Percentiles rank a stretch among this genome's conserved stretches.
These are phyloP conservation scores for Geranium brycei DNA, from an alignment of 345 rosid species.

Conservation along the genomic window DNA sequence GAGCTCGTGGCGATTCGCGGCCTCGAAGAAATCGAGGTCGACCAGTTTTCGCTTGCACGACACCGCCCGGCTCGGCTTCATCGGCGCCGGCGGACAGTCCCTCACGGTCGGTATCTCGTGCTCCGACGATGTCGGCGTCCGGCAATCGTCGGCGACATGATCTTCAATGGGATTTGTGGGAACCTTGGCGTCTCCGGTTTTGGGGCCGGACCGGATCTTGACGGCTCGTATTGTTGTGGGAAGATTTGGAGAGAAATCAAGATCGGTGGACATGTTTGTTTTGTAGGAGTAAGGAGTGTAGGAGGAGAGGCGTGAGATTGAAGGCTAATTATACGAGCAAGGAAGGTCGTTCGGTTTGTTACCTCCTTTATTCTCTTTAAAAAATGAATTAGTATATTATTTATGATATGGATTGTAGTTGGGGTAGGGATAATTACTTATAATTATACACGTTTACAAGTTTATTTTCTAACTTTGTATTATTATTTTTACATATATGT, in stretches of 20 bases:
- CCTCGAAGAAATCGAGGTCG: not conserved
- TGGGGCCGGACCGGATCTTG: not conserved
- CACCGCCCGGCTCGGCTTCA: slow-evolving; percentile 6
- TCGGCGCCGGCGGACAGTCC: slow-evolving; percentile 11
- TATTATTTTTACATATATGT: too few species aligned
- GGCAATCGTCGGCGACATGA: slow-evolving; percentile 1
- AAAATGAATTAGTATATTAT: too few species aligned
- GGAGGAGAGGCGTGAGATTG: not conserved
- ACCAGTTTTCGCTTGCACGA: slow-evolving; percentile 1
- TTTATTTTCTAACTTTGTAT: too few species aligned
- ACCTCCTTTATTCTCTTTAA: too few species aligned
- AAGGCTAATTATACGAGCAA: too few species aligned
- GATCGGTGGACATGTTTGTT: not conserved
- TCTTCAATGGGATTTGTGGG: not conserved
- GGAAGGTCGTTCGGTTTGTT: too few species aligned
- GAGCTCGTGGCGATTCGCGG: not conserved
- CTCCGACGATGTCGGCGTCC: slow-evolving; percentile 13
- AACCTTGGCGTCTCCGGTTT: not conserved
- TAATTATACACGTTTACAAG: too few species aligned
- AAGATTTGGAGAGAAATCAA: not conserved
- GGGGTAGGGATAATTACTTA: too few species aligned
- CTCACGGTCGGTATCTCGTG: slow-evolving; percentile 8
- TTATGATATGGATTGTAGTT: too few species aligned
- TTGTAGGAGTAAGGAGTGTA: not conserved
- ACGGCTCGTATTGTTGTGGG: not conserved